Base-by-base conservation (phyloP, 1,284 basidiomycete genomes). In the Leccinum subatratum region DNA sequence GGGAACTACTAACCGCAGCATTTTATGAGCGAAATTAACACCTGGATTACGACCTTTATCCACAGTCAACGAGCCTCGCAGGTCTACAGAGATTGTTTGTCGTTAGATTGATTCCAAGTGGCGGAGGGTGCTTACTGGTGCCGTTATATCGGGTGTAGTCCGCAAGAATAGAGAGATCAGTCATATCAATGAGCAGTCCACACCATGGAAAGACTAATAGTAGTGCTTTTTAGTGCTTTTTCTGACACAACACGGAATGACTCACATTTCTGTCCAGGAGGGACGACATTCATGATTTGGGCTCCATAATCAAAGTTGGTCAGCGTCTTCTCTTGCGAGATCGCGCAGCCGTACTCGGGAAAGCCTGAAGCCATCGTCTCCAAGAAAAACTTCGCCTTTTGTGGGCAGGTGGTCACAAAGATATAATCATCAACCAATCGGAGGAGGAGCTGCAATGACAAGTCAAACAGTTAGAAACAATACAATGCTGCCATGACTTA, bases 401-500 rank as follows among this genome's bases (percentile, higher is more conserved):
- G 63, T 1, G 80, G 80, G 67, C 85, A 85, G 2, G 93, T 91
- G 4, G 95, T 94, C 64, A 99, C 82, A 71, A 93, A 91, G 28
- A 99, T 80, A 73, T 98, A 99, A 76, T 99, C 97, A 73, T 99
- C 97, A 28, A 96, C 90, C 68, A 96, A 85, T 63, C 97, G 85
- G 63, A 98, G 79, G 2, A 98, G 79, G 3, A 90, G 74, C 94
- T 96, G 70, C n/a, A 61, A 45, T 14, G 18, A 42, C 9, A 39
- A n/a, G 34, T 32, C 63, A 64, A 58, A 63, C 6, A 34, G 34
- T 59, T 28, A 60, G 34, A 25, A 37, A 16, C 30, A 22, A 32
- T 16, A 18, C 4, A 11, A 20, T 25, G 18, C 18, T 2, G 5
- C 4, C 4, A 30, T 25, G 28, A 60, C 68, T 62, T 74, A 95